Conservation (phyloP, 2,329 filamentous ascomycete genomes). For the Dothiorella sarmentorum region DNA sequence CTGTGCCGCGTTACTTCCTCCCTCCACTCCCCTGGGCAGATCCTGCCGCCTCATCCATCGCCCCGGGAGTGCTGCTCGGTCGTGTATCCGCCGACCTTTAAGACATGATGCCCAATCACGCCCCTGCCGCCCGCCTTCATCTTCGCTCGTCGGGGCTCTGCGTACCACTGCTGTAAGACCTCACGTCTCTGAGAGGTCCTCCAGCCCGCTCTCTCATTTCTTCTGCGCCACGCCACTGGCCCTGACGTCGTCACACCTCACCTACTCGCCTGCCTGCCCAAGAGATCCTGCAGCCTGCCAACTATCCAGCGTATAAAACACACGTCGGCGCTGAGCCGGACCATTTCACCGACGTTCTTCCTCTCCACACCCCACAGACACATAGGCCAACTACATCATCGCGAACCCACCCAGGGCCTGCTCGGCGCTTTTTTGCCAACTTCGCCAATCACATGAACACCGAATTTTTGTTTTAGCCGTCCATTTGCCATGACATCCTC, state of each 20-base stretch:
- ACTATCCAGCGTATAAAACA: background rate
- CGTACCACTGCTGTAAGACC: conserved; percentile 39
- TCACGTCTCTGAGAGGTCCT: conserved; percentile 27
- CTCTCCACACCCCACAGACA: conserved; percentile 11
- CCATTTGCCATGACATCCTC: conserved; percentile 30
- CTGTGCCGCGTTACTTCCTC: conserved; percentile 15
- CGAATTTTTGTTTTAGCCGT: conserved; percentile 26
- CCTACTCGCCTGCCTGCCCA: conserved; percentile 3
- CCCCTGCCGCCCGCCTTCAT: conserved; percentile 10
- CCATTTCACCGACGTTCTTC: conserved; percentile 17
- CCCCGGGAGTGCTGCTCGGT: conserved; percentile 16
- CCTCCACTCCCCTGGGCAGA: conserved; percentile 9
- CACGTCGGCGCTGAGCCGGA: conserved; percentile 11
- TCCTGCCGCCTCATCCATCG: conserved; percentile 8
- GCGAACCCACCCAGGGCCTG: background rate
- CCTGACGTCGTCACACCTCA: conserved; percentile 15
- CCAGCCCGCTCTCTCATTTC: conserved; percentile 20
- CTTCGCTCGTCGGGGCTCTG: conserved; percentile 7
- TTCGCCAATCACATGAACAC: conserved; percentile 24
- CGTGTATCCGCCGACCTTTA: conserved; percentile 20
- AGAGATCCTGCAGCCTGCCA: conserved; percentile 21
- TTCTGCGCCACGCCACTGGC: conserved; percentile 18
- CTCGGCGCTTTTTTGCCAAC: background rate
- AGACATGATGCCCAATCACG: conserved; percentile 21
- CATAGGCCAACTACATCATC: conserved; percentile 12